A percentile compares a stretch with the other conserved stretches of the same genome.
Evolutionary conservation across 495 filamentous ascomycete species (phyloP).

Genomic region (Extremus antarcticus): DNA sequence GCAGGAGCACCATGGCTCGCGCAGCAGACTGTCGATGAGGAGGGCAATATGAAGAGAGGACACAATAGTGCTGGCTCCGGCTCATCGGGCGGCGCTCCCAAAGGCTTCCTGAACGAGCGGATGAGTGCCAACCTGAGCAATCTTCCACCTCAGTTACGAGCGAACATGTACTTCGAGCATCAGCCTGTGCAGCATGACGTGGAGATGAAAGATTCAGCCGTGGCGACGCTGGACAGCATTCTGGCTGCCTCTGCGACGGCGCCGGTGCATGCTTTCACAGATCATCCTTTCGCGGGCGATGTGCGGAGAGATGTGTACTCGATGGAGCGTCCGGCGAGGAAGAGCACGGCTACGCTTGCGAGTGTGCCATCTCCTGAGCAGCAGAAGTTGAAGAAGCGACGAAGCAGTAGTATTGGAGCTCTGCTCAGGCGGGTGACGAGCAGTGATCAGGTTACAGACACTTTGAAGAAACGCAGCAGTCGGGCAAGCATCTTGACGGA

Average conservation of each 20-base stretch:
- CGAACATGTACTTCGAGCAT: conserved; percentile 76
- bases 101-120: conserved; percentile 9
- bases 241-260: conserved; percentile 87
- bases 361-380: neutral
- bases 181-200: conserved; percentile 44
- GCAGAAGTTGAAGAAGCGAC: conserved; percentile 6
- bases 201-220: conserved; percentile 70
- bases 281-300: conserved; percentile 75
- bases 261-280: conserved; percentile 88
- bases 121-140: conserved; percentile 12
- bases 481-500: conserved; percentile 11
- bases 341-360: conserved; percentile 6
- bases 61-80: neutral
- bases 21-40: conserved; percentile 29
- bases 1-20: conserved; percentile 42
- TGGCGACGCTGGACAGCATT: conserved; percentile 82
- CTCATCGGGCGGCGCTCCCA: neutral
- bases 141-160: conserved; percentile 80
- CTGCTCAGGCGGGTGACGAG: conserved; percentile 18
- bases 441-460: conserved; percentile 23
- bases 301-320: conserved; percentile 7
- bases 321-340: conserved; percentile 9
- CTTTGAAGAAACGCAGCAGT: conserved; percentile 23
- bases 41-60: neutral
- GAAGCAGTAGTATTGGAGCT: conserved; percentile 16